A percentile compares a stretch with the other conserved stretches of the same genome.
Conservation (phyloP, 2,329 filamentous ascomycete species). For the Colletotrichum kahawae region DNA sequence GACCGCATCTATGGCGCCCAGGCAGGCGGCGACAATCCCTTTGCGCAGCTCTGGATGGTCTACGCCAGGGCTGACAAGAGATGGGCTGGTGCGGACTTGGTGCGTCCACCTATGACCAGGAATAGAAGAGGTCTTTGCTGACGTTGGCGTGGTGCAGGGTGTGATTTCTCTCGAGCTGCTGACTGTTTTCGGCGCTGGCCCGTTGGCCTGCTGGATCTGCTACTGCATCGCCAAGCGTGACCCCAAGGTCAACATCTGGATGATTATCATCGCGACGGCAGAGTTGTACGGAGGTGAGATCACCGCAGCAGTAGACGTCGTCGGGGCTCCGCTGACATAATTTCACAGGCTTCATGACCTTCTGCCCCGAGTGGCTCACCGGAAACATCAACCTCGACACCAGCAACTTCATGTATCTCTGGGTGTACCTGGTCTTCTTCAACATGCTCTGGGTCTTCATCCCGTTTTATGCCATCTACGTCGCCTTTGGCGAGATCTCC, state of each 20-base stretch:
- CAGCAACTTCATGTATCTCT: constrained; percentile 72
- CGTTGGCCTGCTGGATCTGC: constrained; percentile 64
- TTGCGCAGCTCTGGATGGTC: constrained; percentile 71
- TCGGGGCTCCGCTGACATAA: not conserved
- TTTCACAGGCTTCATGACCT: constrained; percentile 68
- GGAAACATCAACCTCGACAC: constrained; percentile 66
- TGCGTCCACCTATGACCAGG: constrained; percentile 32
- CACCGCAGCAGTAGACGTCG: not conserved
- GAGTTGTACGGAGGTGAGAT: constrained; percentile 68
- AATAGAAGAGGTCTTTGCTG: not conserved
- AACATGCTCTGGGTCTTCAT: constrained; percentile 72
- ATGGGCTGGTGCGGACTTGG: constrained; percentile 68
- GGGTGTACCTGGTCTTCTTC: constrained; percentile 73
- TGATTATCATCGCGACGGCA: constrained; percentile 68
- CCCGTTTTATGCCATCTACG: constrained; percentile 63
- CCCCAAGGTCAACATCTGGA: constrained; percentile 62
- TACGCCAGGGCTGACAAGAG: constrained; percentile 68
- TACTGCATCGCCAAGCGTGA: constrained; percentile 63
- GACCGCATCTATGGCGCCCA: constrained; percentile 62
- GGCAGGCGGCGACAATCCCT: constrained; percentile 56
- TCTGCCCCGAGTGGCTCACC: constrained; percentile 72
- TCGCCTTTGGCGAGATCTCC: constrained; percentile 59
- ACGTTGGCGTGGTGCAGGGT: constrained; percentile 36
- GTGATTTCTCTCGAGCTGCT: constrained; percentile 70
- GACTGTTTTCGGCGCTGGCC: constrained; percentile 67